Percentiles rank a stretch among this genome's conserved stretches.
Evolutionary conservation across 805 yeast species (phyloP).

Genomic region (Wickerhamiella siamensis): DNA sequence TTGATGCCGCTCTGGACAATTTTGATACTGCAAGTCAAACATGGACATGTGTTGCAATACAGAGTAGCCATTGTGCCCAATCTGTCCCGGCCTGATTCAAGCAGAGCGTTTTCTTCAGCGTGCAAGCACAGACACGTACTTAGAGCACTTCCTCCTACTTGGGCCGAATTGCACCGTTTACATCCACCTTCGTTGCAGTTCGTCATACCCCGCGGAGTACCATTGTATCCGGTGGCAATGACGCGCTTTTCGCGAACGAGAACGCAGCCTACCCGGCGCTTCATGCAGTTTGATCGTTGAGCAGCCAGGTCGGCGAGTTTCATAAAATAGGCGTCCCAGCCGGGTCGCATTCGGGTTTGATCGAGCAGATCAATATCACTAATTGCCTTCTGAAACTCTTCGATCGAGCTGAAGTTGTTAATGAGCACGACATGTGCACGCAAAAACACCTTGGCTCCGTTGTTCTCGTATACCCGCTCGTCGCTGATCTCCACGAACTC

Average conservation of each 20-base stretch:
- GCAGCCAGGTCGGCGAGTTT: conserved; percentile 86
- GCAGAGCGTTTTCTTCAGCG: conserved; percentile 91
- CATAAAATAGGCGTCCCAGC: conserved; percentile 97
- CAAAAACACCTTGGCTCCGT: conserved; percentile 28
- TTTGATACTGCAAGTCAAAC: conserved; percentile 88
- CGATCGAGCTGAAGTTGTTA: conserved; percentile 32
- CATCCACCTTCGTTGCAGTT: conserved; percentile 98
- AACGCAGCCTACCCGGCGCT: conserved; percentile 92
- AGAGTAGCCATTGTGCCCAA: conserved; percentile 43
- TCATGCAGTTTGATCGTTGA: conserved; percentile 88
- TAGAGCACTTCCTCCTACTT: conserved; percentile 53
- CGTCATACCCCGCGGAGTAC: conserved; percentile 77
- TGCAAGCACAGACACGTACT: conserved; percentile 86
- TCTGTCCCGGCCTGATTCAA: conserved; percentile 88
- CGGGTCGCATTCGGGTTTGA: conserved; percentile 58
- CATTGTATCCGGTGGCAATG: conserved; percentile 93
- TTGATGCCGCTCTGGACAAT: conserved; percentile 83
- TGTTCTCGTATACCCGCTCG: conserved; percentile 18
- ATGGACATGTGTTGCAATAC: conserved; percentile 94
- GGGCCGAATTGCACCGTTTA: conserved; percentile 53
- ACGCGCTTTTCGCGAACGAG: conserved; percentile 75
- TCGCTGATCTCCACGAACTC: conserved; percentile 28
- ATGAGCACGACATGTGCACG: conserved; percentile 44
- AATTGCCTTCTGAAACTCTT: conserved; percentile 28
- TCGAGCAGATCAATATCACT: conserved; percentile 34